Evolutionary conservation across 1,139 yeast species (phyloP).

Genomic region (Arxiozyma bovina): DNA sequence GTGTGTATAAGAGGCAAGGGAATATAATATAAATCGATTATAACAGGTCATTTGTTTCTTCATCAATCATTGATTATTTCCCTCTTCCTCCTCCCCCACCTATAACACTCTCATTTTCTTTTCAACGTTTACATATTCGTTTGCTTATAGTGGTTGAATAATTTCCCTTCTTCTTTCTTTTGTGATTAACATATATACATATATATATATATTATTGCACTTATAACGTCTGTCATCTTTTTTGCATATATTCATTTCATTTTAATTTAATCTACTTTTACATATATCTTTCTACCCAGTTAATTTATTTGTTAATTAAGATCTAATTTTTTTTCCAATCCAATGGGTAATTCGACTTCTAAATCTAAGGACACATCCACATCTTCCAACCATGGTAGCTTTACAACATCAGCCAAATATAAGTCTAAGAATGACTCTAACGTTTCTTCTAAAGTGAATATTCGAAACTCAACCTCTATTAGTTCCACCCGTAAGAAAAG

Average conservation of each 20-base stretch:
- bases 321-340: neutral
- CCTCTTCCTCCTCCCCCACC: neutral
- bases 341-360: conserved; percentile 30
- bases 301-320: neutral
- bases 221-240: neutral
- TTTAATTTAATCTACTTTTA: neutral
- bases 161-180: neutral
- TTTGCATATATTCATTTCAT: neutral
- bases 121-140: neutral
- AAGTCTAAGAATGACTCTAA: neutral
- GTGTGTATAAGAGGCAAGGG: neutral
- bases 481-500: neutral
- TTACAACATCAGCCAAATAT: conserved; percentile 1
- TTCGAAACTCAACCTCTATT: neutral
- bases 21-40: too few species aligned
- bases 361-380: conserved; percentile 19
- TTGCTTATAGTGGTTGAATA: neutral
- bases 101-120: neutral
- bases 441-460: neutral
- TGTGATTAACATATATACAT: neutral
- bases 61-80: neutral
- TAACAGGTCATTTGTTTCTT: neutral
- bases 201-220: too few species aligned
- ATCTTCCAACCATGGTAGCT: neutral
- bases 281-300: neutral